phyloP scores from a whole-genome alignment of 768 basidiomycete genomes.

The Tremella yokohamensis region DNA sequence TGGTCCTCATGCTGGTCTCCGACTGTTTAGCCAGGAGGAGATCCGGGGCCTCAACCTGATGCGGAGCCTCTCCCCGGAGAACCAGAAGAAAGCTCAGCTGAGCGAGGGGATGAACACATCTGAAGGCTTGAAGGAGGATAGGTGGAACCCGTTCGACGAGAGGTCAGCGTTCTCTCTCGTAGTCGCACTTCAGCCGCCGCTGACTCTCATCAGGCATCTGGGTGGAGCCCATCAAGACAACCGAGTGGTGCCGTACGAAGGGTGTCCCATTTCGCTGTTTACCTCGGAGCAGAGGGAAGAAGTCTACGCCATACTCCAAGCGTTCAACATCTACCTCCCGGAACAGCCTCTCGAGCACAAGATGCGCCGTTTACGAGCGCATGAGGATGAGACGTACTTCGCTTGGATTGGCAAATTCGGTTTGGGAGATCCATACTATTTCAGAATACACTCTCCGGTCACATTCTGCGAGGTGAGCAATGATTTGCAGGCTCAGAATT shows the following conservation, averaged over 20 bases:
- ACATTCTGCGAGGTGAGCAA: conserved; percentile 37
- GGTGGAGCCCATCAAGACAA: conserved; percentile 45
- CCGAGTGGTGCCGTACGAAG: conserved; percentile 40
- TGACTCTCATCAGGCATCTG: conserved; percentile 25
- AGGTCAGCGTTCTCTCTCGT: neutral
- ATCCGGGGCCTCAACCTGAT: conserved; percentile 36
- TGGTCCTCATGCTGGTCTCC: conserved; percentile 34
- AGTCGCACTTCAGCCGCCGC: neutral
- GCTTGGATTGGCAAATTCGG: conserved; percentile 43
- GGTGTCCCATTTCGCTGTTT: conserved; percentile 28
- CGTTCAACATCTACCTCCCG: conserved; percentile 43
- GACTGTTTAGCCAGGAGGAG: conserved; percentile 41
- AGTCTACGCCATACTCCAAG: conserved; percentile 25
- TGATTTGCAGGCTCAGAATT: too few relatives aligned
- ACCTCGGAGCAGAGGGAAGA: conserved; percentile 25
- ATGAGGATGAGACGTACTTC: conserved; percentile 35
- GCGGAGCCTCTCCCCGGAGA: conserved; percentile 28
- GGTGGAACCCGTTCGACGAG: conserved; percentile 48
- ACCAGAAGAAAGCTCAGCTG: conserved; percentile 36
- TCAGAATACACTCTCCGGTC: conserved; percentile 40
- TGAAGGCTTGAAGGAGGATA: conserved; percentile 29
- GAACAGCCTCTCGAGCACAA: conserved; percentile 23
- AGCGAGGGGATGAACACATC: conserved; percentile 23
- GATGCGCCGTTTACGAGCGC: conserved; percentile 17
- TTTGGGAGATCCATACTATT: conserved; percentile 45